Evolutionary conservation across 2,329 filamentous ascomycete genomes (phyloP).

Genomic region (Lasiodiplodia sp.): DNA sequence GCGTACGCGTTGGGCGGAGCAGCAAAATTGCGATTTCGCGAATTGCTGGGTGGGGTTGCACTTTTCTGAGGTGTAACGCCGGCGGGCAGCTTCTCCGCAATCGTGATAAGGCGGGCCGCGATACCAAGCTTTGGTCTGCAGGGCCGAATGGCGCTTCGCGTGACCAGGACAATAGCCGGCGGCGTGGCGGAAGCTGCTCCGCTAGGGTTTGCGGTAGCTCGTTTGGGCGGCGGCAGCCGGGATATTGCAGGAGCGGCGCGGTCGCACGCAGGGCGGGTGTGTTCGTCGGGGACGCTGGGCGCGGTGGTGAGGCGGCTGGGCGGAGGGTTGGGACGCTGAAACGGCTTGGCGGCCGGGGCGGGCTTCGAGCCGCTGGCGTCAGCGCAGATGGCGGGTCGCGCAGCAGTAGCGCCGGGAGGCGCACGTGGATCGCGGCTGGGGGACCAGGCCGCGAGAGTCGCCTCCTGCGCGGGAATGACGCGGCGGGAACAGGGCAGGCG

Average conservation of each 20-base stretch:
- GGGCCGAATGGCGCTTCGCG: constrained; percentile 18
- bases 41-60: constrained; percentile 17
- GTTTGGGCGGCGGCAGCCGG: background rate
- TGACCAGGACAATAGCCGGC: constrained; percentile 11
- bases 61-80: constrained; percentile 12
- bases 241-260: background rate
- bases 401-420: constrained; percentile 26
- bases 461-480: constrained; percentile 2
- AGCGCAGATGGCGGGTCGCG: constrained; percentile 13
- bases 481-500: constrained; percentile 5
- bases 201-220: constrained; percentile 1
- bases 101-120: constrained; percentile 20
- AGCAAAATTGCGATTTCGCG: constrained; percentile 13
- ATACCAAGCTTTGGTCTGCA: constrained; percentile 24
- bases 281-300: background rate
- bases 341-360: constrained; percentile 19
- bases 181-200: constrained; percentile 9
- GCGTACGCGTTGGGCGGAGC: constrained; percentile 9
- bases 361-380: constrained; percentile 23
- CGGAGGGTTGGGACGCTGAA: constrained; percentile 2
- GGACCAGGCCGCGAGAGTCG: background rate
- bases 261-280: constrained; percentile 1
- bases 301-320: background rate
- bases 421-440: constrained; percentile 26
- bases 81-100: constrained; percentile 14